Conservation (phyloP, 768 basidiomycete species). For the Lactarius psammicola region DNA sequence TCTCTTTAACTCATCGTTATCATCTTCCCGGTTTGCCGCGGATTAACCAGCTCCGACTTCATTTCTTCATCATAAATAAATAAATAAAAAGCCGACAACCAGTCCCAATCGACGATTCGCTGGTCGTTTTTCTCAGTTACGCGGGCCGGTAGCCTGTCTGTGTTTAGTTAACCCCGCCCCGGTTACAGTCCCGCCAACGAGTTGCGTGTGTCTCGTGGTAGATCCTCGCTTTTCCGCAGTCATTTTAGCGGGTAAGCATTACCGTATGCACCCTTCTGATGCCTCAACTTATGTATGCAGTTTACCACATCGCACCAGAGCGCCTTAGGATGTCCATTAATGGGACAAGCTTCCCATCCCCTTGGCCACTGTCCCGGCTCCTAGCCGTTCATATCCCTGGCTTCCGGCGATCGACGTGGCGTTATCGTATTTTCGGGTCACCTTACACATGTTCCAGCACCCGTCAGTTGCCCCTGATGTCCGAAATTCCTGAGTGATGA, state of each 20-base stretch:
- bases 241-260: background rate
- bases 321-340: slow-evolving; percentile 38
- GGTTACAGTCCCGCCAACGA: background rate
- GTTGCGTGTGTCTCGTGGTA: slow-evolving; percentile 10
- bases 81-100: background rate
- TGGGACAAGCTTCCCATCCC: background rate
- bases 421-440: background rate
- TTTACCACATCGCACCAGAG: background rate
- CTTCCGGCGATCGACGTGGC: background rate
- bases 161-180: slow-evolving; percentile 12
- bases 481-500: background rate
- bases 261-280: background rate
- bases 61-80: background rate
- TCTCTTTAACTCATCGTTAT: background rate
- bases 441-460: too few relatives aligned
- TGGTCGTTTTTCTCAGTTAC: background rate
- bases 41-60: slow-evolving; percentile 9
- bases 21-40: slow-evolving; percentile 3
- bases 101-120: background rate
- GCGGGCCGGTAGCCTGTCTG: slow-evolving; percentile 4
- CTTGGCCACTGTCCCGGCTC: slow-evolving; percentile 2
- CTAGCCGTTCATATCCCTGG: slow-evolving; percentile 1
- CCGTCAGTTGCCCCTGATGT: background rate
- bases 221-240: background rate
- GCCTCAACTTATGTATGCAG: background rate